Evolutionary conservation across 1,284 basidiomycete species (phyloP).

Genomic region (Hypsizygus ulmarius): DNA sequence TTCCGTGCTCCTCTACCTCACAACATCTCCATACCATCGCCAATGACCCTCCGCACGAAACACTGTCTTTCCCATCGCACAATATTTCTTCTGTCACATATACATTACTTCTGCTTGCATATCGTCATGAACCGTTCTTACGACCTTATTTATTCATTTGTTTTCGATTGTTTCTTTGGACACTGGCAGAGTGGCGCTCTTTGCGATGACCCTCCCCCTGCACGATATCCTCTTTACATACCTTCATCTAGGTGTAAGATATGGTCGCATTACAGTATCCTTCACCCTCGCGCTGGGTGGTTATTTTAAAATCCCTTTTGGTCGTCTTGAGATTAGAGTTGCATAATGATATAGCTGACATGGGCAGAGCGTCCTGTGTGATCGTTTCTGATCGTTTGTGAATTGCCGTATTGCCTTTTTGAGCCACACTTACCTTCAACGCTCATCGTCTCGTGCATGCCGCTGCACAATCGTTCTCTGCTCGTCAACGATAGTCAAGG

Average conservation of each 20-base stretch:
- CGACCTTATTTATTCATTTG: slow-evolving; percentile 17
- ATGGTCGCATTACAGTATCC: slow-evolving; percentile 1
- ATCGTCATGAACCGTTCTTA: slow-evolving; percentile 15
- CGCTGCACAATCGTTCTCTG: background rate
- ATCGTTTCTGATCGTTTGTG: background rate
- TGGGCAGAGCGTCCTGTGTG: too few species aligned
- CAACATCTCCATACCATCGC: slow-evolving; percentile 3
- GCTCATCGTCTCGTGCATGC: slow-evolving; percentile 12
- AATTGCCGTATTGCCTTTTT: slow-evolving; percentile 15
- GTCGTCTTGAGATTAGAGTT: background rate
- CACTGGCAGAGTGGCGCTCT: slow-evolving; percentile 3
- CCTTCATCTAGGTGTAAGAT: slow-evolving; percentile 8
- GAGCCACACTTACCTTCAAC: slow-evolving; percentile 6
- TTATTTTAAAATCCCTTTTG: background rate
- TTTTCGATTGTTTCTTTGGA: slow-evolving; percentile 12
- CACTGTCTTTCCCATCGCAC: slow-evolving; percentile 3
- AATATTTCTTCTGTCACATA: slow-evolving; percentile 6
- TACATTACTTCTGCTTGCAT: slow-evolving; percentile 19
- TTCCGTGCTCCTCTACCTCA: background rate
- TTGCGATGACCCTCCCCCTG: slow-evolving; percentile 6
- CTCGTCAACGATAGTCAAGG: slow-evolving; percentile 5
- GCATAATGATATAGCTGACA: too few species aligned
- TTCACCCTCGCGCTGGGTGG: background rate
- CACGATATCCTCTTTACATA: slow-evolving; percentile 1
- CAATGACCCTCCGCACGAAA: background rate